A percentile compares a stretch with the other conserved stretches of the same genome.
These are phyloP conservation scores for Balamuthia mandrillaris DNA, from an alignment of 208 protist genomes.

Conservation along the genomic window DNA sequence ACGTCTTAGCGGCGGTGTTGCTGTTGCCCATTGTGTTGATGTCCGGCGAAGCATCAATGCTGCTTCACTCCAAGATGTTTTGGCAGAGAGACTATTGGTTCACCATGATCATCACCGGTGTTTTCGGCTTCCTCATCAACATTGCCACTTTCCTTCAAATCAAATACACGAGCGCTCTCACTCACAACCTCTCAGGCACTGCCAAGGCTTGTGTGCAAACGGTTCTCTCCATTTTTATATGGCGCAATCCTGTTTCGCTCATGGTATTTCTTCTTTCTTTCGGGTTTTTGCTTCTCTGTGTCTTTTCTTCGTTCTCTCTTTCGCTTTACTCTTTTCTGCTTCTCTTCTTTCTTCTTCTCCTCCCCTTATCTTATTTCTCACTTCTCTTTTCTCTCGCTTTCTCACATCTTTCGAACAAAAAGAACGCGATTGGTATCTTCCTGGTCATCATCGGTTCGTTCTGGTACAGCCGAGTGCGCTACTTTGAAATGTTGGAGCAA, in stretches of 20 bases:
- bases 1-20: background rate
- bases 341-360: background rate
- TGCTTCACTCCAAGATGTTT: background rate
- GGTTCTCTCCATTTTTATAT: background rate
- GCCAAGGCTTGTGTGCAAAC: conserved; percentile 28
- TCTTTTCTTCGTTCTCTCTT: background rate
- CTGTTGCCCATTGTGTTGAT: background rate
- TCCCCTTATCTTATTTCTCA: background rate
- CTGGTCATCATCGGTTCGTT: conserved; percentile 33
- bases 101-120: conserved; percentile 13
- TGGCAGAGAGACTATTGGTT: background rate
- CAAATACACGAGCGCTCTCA: conserved; percentile 41
- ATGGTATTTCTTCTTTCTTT: background rate
- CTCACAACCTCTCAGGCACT: conserved; percentile 33
- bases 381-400: background rate
- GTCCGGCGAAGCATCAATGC: background rate
- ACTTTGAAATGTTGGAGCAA: conserved; percentile 51
- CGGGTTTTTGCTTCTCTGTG: background rate
- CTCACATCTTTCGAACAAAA: background rate
- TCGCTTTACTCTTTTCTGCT: background rate
- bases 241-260: background rate
- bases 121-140: conserved; percentile 59
- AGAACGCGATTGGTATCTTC: conserved; percentile 43
- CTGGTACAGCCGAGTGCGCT: conserved; percentile 35
- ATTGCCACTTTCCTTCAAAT: conserved; percentile 51